phyloP scores from a whole-genome alignment of 805 yeast species.

The Spathaspora arborariae region DNA sequence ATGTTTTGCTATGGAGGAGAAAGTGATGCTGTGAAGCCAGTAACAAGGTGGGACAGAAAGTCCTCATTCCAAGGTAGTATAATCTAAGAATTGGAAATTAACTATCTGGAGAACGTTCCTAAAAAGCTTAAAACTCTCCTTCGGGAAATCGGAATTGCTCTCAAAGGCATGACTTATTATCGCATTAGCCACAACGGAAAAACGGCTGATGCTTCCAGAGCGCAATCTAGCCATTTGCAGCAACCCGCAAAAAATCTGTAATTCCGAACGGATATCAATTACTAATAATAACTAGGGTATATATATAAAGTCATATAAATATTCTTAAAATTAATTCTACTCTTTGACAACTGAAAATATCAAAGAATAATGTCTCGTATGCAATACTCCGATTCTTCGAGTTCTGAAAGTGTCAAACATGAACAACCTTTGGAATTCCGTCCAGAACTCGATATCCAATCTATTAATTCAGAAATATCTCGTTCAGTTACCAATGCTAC shows the following conservation, averaged over 20 bases:
- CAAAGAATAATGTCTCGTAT: background rate
- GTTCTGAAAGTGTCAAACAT: background rate
- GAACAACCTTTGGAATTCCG: conserved; percentile 2
- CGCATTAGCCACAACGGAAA: background rate
- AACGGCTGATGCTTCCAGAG: background rate
- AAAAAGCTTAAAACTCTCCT: background rate
- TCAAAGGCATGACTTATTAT: background rate
- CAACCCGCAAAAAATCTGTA: background rate
- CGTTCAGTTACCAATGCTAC: background rate
- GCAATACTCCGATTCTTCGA: background rate
- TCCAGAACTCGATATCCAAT: conserved; percentile 3
- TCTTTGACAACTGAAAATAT: background rate
- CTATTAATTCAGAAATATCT: conserved; percentile 5
- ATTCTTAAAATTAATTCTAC: background rate
- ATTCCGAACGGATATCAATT: background rate
- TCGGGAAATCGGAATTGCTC: background rate
- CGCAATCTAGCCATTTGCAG: background rate
- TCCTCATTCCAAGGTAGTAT: no score
- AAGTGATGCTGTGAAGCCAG: background rate
- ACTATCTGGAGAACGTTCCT: no score
- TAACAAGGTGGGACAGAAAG: no score
- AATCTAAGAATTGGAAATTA: no score
- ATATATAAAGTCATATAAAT: background rate
- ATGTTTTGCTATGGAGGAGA: background rate
- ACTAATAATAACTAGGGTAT: background rate